Evolutionary conservation across 1,139 yeast species (phyloP), one percentile per base, ranked within the genome.

Genomic region (Hyphopichia buzzinii): DNA sequence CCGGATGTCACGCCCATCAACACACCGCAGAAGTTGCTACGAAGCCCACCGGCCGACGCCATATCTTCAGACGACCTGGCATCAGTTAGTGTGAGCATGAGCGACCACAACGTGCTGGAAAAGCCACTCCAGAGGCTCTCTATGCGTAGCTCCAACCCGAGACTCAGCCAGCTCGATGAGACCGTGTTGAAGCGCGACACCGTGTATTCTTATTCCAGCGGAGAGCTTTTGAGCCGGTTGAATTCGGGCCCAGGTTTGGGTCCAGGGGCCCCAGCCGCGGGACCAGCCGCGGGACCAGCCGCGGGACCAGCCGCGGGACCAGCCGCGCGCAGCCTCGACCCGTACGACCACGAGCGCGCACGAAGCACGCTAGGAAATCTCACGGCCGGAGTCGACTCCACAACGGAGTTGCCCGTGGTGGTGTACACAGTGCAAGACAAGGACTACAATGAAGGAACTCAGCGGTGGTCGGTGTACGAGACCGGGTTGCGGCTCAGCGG

Each of bases 191-290:
- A 19, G 16, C 23, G 23, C 23, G 23, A 19, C 23, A 19, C 23
- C 23, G 23, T 19, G 23, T 6, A 6, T 6, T 19, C 23, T 6
- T 19, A 19, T 10, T 19, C 23, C 8, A 6, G 6, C 8, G 23
- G 70, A 3, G 74, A 67, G 43, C 49, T 67, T 17, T 54, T 68
- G 30, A 49, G 42, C 29, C 61, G 52, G 30, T 48, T 67, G 35
- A 64, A 60, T 34, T 40, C 44, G 7, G 14, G 8, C 12, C 8
- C 5, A 8, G 15, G 10, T 10, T 21, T 23, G 29, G 29, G 7
- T 8, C 11, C 12, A 15, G 41, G 45, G 7, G 14, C 27, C 12
- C 8, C 5, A 8, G 15, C 5, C 23, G 26, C 27, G 29, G 29
- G 7, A 8, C 11, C 12, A 15, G 7, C 12, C 10, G 36, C 30